These are phyloP conservation scores for Pistacia atlantica DNA, from an alignment of 345 rosid genomes.

Conservation along the genomic window DNA sequence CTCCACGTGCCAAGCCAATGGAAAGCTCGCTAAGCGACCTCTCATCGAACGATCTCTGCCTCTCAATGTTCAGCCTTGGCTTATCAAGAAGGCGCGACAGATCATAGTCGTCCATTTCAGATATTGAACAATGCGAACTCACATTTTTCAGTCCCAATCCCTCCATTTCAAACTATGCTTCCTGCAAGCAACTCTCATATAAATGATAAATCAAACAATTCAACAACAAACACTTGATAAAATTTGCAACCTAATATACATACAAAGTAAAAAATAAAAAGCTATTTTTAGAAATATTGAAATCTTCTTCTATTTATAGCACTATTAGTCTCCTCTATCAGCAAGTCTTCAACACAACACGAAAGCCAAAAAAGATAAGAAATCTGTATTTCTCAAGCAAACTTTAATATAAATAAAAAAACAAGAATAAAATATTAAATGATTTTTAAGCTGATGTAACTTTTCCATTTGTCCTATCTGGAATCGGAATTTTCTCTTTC, in stretches of 20 bases:
- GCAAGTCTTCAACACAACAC: background rate
- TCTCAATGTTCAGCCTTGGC: conserved; percentile 85
- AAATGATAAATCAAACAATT: conserved; percentile 18
- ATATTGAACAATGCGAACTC: conserved; percentile 74
- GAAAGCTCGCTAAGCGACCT: conserved; percentile 93
- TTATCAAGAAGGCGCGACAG: conserved; percentile 78
- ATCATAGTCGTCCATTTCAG: conserved; percentile 76
- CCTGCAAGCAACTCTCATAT: conserved; percentile 9
- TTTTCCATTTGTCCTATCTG: conserved; percentile 4
- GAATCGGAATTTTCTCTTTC: background rate
- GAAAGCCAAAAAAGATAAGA: background rate
- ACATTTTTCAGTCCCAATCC: conserved; percentile 62
- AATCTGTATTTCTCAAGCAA: background rate
- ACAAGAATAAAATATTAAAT: background rate
- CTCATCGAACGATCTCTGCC: conserved; percentile 92
- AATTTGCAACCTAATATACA: background rate
- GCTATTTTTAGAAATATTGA: background rate
- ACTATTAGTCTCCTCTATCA: background rate
- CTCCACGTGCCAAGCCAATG: conserved; percentile 54
- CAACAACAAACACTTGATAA: background rate
- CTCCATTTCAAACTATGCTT: conserved; percentile 33
- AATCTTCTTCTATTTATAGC: background rate
- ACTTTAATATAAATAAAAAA: too few species aligned
- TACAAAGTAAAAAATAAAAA: background rate
- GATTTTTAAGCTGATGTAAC: conserved; percentile 8